Evolutionary conservation across 1,139 yeast species (phyloP).

Genomic region (Lodderomyces jiufengensis): DNA sequence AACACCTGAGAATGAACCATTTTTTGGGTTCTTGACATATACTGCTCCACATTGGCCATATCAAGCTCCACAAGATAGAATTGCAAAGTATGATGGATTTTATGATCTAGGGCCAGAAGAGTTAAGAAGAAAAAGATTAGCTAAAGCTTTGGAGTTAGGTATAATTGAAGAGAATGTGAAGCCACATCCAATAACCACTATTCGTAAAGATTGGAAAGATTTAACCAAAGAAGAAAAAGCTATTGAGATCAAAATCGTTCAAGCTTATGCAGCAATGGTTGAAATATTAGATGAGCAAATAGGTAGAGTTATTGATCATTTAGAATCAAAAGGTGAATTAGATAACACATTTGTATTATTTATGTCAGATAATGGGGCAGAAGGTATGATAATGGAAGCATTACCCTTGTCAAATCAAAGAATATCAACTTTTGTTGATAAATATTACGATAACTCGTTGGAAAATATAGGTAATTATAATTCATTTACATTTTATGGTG

Average conservation of each 20-base stretch:
- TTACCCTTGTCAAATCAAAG: conserved; percentile 35
- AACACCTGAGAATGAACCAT: conserved; percentile 40
- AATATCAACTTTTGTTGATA: conserved; percentile 24
- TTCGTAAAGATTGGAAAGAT: conserved; percentile 41
- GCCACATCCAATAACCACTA: conserved; percentile 46
- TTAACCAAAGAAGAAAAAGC: conserved; percentile 31
- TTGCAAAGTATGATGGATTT: conserved; percentile 45
- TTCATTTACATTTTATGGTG: conserved; percentile 52
- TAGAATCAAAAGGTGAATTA: conserved; percentile 38
- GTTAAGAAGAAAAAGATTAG: conserved; percentile 37
- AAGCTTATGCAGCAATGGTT: conserved; percentile 61
- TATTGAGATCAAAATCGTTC: conserved; percentile 45
- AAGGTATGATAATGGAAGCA: conserved; percentile 56
- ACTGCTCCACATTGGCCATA: conserved; percentile 66
- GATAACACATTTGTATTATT: conserved; percentile 53
- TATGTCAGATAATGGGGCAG: conserved; percentile 62
- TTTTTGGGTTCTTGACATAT: conserved; percentile 49
- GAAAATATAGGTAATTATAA: conserved; percentile 48
- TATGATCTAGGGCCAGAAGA: conserved; percentile 49
- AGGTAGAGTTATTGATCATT: conserved; percentile 41
- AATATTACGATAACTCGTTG: conserved; percentile 38
- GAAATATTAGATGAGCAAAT: conserved; percentile 48
- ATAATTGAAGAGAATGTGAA: conserved; percentile 39
- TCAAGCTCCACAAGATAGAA: conserved; percentile 49
- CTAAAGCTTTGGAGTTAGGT: conserved; percentile 39